phyloP scores from a whole-genome alignment of 805 yeast genomes.

The Ogataea nitratoaversa region DNA sequence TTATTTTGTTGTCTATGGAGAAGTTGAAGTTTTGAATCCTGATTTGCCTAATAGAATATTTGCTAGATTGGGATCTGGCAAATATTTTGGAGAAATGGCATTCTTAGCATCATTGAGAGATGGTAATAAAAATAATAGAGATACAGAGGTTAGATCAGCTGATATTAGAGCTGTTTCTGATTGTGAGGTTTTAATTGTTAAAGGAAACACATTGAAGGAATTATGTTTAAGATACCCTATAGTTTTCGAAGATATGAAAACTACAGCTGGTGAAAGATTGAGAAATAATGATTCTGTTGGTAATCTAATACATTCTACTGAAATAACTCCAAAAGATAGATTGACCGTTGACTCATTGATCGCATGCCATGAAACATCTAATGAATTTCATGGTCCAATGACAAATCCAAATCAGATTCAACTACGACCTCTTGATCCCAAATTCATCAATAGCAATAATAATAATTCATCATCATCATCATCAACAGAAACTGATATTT shows the following conservation, averaged over 20 bases:
- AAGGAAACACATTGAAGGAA: conserved; percentile 49
- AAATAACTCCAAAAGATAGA: conserved; percentile 18
- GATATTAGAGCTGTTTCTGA: conserved; percentile 58
- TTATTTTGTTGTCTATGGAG: conserved; percentile 63
- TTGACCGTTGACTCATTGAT: conserved; percentile 17
- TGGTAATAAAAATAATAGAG: conserved; percentile 25
- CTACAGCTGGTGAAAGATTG: conserved; percentile 53
- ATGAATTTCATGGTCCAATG: not conserved
- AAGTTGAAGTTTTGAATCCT: conserved; percentile 55
- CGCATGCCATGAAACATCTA: conserved; percentile 9
- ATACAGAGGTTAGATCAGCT: conserved; percentile 46
- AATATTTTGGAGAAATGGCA: conserved; percentile 76
- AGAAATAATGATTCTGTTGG: conserved; percentile 27
- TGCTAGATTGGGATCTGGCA: conserved; percentile 58
- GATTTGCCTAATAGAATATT: conserved; percentile 38
- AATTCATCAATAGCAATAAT: too few species aligned
- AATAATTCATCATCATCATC: too few species aligned
- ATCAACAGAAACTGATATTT: not conserved
- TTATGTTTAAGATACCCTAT: conserved; percentile 56
- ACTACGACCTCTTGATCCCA: too few species aligned
- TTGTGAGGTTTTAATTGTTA: conserved; percentile 57
- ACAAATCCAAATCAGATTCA: too few species aligned
- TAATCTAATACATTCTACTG: conserved; percentile 18
- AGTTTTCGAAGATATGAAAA: conserved; percentile 54
- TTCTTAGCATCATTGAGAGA: conserved; percentile 45